These are phyloP conservation scores for Cynanchum wilfordii DNA, from an alignment of 257 asterid genomes.

Conservation along the genomic window DNA sequence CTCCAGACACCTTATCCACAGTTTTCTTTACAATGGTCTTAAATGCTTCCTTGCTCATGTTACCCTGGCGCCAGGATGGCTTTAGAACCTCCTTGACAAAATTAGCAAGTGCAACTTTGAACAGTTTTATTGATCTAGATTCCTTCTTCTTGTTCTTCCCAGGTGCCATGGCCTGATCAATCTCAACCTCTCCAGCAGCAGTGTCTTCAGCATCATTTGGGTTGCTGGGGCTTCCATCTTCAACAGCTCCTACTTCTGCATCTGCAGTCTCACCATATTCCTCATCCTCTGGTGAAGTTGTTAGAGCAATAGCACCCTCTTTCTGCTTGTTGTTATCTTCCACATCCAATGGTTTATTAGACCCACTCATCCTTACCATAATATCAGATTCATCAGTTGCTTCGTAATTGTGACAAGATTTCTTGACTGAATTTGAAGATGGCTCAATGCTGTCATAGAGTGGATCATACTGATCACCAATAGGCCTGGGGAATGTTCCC, in stretches of 20 bases:
- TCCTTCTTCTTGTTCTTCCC: constrained; percentile 67
- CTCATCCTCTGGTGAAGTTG: constrained; percentile 47
- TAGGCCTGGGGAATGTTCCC: constrained; percentile 32
- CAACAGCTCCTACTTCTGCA: constrained; percentile 65
- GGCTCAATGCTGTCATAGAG: constrained; percentile 85
- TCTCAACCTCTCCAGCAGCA: constrained; percentile 62
- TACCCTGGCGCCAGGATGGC: constrained; percentile 99
- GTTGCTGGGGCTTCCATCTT: constrained; percentile 59
- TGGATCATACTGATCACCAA: constrained; percentile 75
- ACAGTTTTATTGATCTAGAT: constrained; percentile 58
- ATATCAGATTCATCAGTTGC: constrained; percentile 51
- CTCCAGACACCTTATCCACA: constrained; percentile 97
- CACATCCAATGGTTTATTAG: constrained; percentile 39
- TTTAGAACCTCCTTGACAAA: constrained; percentile 91
- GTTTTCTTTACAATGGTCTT: constrained; percentile 98
- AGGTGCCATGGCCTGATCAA: constrained; percentile 59
- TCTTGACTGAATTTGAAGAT: constrained; percentile 38
- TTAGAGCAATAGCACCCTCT: constrained; percentile 33
- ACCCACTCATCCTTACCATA: constrained; percentile 41
- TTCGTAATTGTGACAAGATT: constrained; percentile 42
- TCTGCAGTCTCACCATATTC: constrained; percentile 90
- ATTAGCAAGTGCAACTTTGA: constrained; percentile 69
- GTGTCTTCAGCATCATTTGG: constrained; percentile 43
- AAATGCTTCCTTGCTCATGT: constrained; percentile 98
- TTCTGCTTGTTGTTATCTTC: constrained; percentile 41